Evolutionary conservation across 2,329 filamentous ascomycete species (phyloP).

Genomic region (Talaromyces sp.): DNA sequence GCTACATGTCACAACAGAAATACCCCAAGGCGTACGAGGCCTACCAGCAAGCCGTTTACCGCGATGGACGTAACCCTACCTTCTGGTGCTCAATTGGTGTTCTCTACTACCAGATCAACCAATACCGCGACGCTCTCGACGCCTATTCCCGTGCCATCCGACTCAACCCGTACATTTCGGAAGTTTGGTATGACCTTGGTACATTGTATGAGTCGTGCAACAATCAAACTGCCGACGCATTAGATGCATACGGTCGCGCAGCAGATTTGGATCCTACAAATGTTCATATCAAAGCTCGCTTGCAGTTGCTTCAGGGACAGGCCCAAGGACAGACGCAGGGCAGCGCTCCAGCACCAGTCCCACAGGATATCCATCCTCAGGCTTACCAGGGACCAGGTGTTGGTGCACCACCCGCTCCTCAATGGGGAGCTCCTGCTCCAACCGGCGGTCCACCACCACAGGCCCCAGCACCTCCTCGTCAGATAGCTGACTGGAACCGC

Average conservation of each 20-base stretch:
- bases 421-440: constrained; percentile 77
- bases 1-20: constrained; percentile 99
- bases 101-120: constrained; percentile 98
- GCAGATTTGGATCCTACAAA: constrained; percentile 92
- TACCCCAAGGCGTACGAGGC: constrained; percentile 98
- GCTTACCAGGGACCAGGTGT: constrained; percentile 83
- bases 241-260: constrained; percentile 92
- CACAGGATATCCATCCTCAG: constrained; percentile 93
- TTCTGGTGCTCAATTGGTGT: constrained; percentile 99
- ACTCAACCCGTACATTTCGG: constrained; percentile 95
- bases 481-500: constrained; percentile 60
- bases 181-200: constrained; percentile 98
- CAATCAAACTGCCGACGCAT: constrained; percentile 93
- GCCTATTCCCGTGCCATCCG: constrained; percentile 96
- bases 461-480: constrained; percentile 64
- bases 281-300: constrained; percentile 90
- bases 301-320: constrained; percentile 81
- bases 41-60: constrained; percentile 97
- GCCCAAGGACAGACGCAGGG: constrained; percentile 68
- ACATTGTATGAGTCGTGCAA: constrained; percentile 98
- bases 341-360: constrained; percentile 68
- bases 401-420: constrained; percentile 78
- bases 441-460: constrained; percentile 50
- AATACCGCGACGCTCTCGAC: constrained; percentile 96
- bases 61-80: constrained; percentile 93